phyloP scores from a whole-genome alignment of 768 basidiomycete species.

The Lactifluus subvellereus region DNA sequence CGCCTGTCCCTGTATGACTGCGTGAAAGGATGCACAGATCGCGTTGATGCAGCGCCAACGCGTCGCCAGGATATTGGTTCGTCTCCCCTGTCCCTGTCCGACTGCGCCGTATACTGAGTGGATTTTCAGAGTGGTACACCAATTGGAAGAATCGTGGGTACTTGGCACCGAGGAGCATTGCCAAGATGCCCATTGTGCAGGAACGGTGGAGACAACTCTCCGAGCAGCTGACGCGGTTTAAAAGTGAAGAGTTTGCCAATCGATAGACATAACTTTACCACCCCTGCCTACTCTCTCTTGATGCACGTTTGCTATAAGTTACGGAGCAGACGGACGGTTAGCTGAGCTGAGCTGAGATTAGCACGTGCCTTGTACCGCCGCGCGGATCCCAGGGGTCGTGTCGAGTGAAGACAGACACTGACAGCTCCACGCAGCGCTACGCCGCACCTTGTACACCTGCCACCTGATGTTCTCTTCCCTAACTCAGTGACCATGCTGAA shows the following conservation, averaged over 20 bases:
- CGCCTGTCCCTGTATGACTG: slow-evolving; percentile 74
- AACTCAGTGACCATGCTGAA: slow-evolving; percentile 36
- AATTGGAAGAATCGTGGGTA: slow-evolving; percentile 70
- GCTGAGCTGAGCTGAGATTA: background rate
- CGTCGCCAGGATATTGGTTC: slow-evolving; percentile 78
- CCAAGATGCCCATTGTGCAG: slow-evolving; percentile 55
- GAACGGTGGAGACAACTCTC: slow-evolving; percentile 67
- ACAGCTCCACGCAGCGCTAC: background rate
- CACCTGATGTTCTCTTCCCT: slow-evolving; percentile 9
- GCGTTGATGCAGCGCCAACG: slow-evolving; percentile 73
- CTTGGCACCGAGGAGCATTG: slow-evolving; percentile 54
- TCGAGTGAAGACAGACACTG: too few species aligned
- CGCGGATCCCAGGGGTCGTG: too few species aligned
- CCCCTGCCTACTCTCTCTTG: background rate
- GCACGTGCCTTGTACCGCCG: slow-evolving; percentile 1
- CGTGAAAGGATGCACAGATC: slow-evolving; percentile 64
- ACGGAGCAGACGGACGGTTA: background rate
- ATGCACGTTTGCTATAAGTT: background rate
- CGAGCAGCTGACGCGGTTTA: slow-evolving; percentile 53
- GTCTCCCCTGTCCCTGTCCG: slow-evolving; percentile 29
- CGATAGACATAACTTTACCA: slow-evolving; percentile 12
- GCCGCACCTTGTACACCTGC: background rate
- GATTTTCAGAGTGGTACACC: slow-evolving; percentile 68
- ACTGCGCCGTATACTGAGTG: background rate
- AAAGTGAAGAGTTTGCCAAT: slow-evolving; percentile 34